Evolutionary conservation across 2,329 filamentous ascomycete species (phyloP).

Genomic region (Aspergillus ochraceoroseus): DNA sequence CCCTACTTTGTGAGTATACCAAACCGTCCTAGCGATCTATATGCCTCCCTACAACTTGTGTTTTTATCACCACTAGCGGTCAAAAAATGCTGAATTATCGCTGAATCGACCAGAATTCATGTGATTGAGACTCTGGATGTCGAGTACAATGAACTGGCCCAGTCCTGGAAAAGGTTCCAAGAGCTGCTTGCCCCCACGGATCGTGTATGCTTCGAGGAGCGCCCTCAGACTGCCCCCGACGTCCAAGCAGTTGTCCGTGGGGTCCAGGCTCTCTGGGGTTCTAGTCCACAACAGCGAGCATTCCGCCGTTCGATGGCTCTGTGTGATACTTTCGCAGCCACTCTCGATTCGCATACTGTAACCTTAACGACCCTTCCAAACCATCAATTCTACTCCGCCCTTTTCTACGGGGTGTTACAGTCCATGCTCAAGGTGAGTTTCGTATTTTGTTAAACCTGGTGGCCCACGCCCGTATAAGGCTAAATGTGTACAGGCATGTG

Average conservation of each 20-base stretch:
- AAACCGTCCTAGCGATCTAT: not conserved
- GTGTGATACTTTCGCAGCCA: constrained; percentile 28
- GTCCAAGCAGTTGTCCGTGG: constrained; percentile 26
- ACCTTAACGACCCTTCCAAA: constrained; percentile 29
- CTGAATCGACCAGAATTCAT: constrained; percentile 23
- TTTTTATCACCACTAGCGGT: too few relatives aligned
- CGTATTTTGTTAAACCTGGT: not conserved
- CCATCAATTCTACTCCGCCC: constrained; percentile 27
- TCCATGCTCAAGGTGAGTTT: constrained; percentile 35
- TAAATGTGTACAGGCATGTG: constrained; percentile 28
- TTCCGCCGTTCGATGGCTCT: constrained; percentile 27
- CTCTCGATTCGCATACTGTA: constrained; percentile 28
- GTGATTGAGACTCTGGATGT: constrained; percentile 35
- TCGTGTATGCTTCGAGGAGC: constrained; percentile 28
- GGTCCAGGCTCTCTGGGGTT: constrained; percentile 29
- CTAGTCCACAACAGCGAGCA: constrained; percentile 25
- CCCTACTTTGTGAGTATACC: constrained; percentile 26
- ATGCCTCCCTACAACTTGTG: not conserved
- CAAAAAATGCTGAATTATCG: too few relatives aligned
- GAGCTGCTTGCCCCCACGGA: constrained; percentile 28
- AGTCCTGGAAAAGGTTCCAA: constrained; percentile 36
- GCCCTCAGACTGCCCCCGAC: constrained; percentile 29
- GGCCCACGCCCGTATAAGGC: constrained; percentile 1
- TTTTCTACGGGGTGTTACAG: constrained; percentile 36
- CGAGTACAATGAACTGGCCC: constrained; percentile 37